phyloP scores from a whole-genome alignment of 2,329 filamentous ascomycete species.

The Colletotrichum limetticola region DNA sequence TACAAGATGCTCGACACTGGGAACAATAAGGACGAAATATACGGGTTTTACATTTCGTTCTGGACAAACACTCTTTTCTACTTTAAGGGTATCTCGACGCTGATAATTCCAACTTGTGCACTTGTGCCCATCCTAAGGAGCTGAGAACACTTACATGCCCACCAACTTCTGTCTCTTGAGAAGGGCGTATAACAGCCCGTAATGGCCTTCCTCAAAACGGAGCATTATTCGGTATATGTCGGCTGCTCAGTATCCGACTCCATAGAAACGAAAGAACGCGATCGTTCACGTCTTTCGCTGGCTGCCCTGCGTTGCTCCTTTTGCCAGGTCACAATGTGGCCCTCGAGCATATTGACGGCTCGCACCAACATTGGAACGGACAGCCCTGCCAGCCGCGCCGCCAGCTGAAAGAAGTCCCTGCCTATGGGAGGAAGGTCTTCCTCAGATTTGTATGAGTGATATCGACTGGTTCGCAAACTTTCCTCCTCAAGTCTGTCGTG shows the following conservation, averaged over 20 bases:
- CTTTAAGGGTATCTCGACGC: background rate
- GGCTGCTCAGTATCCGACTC: conserved; percentile 9
- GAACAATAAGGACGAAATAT: background rate
- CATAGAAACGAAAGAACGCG: background rate
- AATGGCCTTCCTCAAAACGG: background rate
- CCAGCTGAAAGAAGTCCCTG: conserved; percentile 45
- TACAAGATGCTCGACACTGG: background rate
- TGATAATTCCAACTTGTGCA: background rate
- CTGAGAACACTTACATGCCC: background rate
- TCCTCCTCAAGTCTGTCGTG: background rate
- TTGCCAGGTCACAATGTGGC: conserved; percentile 48
- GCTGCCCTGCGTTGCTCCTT: conserved; percentile 28
- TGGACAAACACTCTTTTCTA: background rate
- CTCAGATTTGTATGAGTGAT: conserved; percentile 38
- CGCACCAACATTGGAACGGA: conserved; percentile 46
- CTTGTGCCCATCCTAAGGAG: background rate
- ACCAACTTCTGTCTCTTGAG: background rate
- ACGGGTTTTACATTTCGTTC: background rate
- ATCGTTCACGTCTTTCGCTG: conserved; percentile 19
- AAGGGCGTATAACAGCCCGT: background rate
- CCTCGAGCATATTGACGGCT: conserved; percentile 52
- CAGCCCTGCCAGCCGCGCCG: conserved; percentile 46
- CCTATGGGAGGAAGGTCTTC: conserved; percentile 46
- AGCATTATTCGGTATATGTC: background rate
- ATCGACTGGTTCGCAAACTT: background rate